A percentile compares a stretch with the other conserved stretches of the same genome.
phyloP scores from a whole-genome alignment of 2,329 filamentous ascomycete species.

The Aspergillus sp. region DNA sequence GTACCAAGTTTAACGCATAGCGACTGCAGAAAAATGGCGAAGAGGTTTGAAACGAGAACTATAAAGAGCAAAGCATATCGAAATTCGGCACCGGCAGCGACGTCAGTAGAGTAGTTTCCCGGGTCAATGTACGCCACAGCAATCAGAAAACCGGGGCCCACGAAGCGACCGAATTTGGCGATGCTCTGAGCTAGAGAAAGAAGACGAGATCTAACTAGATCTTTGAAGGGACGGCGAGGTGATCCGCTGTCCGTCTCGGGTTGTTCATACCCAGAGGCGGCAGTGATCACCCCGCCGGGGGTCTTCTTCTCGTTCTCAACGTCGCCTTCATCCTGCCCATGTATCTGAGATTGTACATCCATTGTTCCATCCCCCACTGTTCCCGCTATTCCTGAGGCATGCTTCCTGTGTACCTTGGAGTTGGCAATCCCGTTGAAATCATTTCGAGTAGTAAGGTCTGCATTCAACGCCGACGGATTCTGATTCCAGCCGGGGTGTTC shows the following conservation, averaged over 20 bases:
- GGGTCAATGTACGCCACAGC: conserved; percentile 48
- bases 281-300: conserved; percentile 24
- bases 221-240: conserved; percentile 25
- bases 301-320: conserved; percentile 16
- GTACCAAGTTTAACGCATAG: conserved; percentile 60
- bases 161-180: conserved; percentile 39
- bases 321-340: conserved; percentile 16
- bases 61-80: conserved; percentile 44
- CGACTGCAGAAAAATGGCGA: conserved; percentile 45
- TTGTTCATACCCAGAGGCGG: conserved; percentile 21
- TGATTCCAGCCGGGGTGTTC: conserved; percentile 57
- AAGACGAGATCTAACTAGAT: conserved; percentile 9
- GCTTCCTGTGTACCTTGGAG: conserved; percentile 46
- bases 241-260: conserved; percentile 25
- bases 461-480: conserved; percentile 53
- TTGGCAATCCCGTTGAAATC: conserved; percentile 60
- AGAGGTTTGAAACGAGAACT: conserved; percentile 44
- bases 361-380: conserved; percentile 17
- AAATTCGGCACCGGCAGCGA: conserved; percentile 43
- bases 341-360: conserved; percentile 15
- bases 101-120: conserved; percentile 47
- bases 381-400: conserved; percentile 20
- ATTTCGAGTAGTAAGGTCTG: conserved; percentile 58
- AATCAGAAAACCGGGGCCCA: conserved; percentile 46
- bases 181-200: conserved; percentile 23